Evolutionary conservation across 306 rosid genomes (phyloP).

Genomic region (Malus fusca): DNA sequence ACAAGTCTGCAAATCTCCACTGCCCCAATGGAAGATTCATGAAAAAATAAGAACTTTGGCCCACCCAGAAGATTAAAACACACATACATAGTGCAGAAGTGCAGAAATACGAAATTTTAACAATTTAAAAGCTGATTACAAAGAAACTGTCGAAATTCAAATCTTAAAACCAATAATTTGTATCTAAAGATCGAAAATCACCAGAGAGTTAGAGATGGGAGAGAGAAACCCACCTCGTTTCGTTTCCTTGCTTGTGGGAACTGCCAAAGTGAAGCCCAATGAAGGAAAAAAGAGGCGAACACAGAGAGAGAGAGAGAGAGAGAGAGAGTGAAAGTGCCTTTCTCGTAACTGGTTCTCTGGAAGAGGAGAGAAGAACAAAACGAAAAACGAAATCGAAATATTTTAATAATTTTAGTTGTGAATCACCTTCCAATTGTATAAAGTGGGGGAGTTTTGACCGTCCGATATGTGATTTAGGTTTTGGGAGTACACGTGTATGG

Average conservation of each 20-base stretch:
- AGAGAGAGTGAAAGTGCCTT: not conserved
- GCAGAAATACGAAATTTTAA: not conserved
- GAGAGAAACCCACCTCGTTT: not conserved
- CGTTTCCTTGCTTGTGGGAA: not conserved
- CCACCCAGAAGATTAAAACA: not conserved
- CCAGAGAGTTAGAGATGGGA: not conserved
- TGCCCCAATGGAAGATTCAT: not conserved
- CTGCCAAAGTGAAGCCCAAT: slow-evolving; percentile 7
- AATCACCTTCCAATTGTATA: not conserved
- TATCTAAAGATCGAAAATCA: not conserved
- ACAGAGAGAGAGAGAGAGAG: not conserved
- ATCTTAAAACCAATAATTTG: slow-evolving; percentile 1
- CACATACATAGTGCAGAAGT: not conserved
- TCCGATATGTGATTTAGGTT: not conserved
- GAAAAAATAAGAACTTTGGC: not conserved
- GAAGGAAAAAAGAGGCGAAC: slow-evolving; percentile 14
- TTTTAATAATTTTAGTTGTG: not conserved
- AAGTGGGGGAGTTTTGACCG: not conserved
- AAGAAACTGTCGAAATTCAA: slow-evolving; percentile 8
- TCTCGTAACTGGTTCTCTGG: not conserved
- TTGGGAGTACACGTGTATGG: slow-evolving; percentile 2
- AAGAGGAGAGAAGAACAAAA: not conserved
- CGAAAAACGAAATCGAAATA: not conserved
- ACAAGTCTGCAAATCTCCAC: not conserved
- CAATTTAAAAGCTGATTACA: not conserved